Conservation (phyloP, 305 asterid species). For the Fraxinus sp. region DNA sequence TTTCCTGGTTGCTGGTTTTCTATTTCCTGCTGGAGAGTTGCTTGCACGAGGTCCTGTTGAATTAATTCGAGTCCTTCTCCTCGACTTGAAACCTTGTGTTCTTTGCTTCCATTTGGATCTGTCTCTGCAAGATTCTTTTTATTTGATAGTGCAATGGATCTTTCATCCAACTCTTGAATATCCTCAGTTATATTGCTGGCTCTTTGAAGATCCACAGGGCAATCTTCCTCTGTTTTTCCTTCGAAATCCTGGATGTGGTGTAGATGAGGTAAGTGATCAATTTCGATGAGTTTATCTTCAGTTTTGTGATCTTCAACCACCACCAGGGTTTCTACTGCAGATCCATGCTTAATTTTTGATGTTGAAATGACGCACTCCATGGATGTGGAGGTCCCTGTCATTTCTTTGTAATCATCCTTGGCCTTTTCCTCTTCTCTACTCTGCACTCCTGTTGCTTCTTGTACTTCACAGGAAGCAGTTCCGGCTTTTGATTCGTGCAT, state of each 20-base stretch:
- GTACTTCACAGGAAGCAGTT: slow-evolving; percentile 21
- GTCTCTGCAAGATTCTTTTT: slow-evolving; percentile 23
- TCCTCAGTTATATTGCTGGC: slow-evolving; percentile 17
- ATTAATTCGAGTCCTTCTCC: slow-evolving; percentile 19
- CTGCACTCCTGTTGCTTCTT: slow-evolving; percentile 20
- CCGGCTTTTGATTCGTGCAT: slow-evolving; percentile 23
- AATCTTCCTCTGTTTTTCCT: slow-evolving; percentile 24
- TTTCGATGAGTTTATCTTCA: slow-evolving; percentile 20
- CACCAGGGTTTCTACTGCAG: slow-evolving; percentile 15
- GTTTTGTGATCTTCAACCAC: slow-evolving; percentile 17
- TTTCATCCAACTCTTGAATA: slow-evolving; percentile 19
- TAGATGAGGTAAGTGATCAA: slow-evolving; percentile 21
- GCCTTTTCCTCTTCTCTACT: slow-evolving; percentile 21
- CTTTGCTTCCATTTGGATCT: slow-evolving; percentile 13
- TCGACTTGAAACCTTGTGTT: slow-evolving; percentile 5
- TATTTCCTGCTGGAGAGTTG: slow-evolving; percentile 22
- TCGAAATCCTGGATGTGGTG: slow-evolving; percentile 14
- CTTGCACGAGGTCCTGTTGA: slow-evolving; percentile 14
- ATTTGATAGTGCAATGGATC: slow-evolving; percentile 22
- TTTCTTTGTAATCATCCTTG: slow-evolving; percentile 17
- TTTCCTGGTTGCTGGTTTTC: slow-evolving; percentile 27
- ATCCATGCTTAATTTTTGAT: slow-evolving; percentile 20
- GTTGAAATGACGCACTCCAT: slow-evolving; percentile 17
- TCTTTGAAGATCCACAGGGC: slow-evolving; percentile 17
- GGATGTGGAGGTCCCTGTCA: slow-evolving; percentile 22